Conservation (phyloP, 2,329 filamentous ascomycete genomes). For the Diaporthe nobilis region DNA sequence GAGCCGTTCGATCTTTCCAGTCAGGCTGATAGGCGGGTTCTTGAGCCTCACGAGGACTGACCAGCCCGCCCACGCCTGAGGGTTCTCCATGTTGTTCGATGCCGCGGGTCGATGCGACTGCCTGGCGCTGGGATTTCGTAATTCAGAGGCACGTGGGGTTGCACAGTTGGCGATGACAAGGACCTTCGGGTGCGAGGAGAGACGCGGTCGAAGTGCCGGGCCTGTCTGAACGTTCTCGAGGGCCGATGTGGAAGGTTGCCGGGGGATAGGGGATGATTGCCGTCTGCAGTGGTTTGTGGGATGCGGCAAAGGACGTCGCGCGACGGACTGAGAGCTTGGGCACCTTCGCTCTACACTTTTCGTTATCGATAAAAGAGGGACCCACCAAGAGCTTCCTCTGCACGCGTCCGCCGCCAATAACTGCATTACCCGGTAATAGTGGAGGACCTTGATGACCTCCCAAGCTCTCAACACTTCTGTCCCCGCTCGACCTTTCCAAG, state of each 20-base stretch:
- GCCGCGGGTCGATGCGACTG: constrained; percentile 5
- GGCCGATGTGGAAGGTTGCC: constrained; percentile 15
- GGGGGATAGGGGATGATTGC: constrained; percentile 11
- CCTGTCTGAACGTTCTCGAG: constrained; percentile 16
- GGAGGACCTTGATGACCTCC: constrained; percentile 12
- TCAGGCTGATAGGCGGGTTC: constrained; percentile 39
- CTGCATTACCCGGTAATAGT: not conserved
- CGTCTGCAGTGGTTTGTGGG: constrained; percentile 21
- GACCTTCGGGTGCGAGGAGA: not conserved
- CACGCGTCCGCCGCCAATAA: not conserved
- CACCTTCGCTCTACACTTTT: constrained; percentile 35
- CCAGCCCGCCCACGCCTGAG: constrained; percentile 36
- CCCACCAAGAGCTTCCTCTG: constrained; percentile 25
- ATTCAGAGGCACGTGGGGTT: constrained; percentile 13
- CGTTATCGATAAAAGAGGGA: constrained; percentile 41
- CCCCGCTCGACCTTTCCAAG: not conserved
- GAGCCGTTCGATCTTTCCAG: constrained; percentile 40
- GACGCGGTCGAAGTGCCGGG: not conserved
- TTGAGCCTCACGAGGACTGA: constrained; percentile 39
- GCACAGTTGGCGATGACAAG: not conserved
- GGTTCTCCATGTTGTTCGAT: constrained; percentile 29
- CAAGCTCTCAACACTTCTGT: constrained; percentile 1
- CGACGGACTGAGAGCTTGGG: constrained; percentile 31
- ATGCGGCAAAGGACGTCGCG: constrained; percentile 25
- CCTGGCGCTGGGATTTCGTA: not conserved